Conservation (phyloP, 495 filamentous ascomycete species). For the Penicillium malachiteum region DNA sequence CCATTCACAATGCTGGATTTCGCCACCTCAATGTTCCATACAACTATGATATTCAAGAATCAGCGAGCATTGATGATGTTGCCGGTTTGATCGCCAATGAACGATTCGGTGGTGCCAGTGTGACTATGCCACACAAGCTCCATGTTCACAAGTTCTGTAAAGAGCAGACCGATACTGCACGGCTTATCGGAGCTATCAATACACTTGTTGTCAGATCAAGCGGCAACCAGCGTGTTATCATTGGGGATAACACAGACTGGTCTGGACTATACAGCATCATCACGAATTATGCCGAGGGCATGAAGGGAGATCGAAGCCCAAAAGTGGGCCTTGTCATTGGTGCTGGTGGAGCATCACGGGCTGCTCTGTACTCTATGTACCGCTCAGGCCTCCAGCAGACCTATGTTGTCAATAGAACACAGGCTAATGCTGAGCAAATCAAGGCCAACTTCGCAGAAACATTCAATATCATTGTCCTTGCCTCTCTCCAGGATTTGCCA, state of each 20-base stretch:
- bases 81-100: slow-evolving; percentile 48
- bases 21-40: slow-evolving; percentile 61
- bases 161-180: slow-evolving; percentile 31
- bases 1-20: slow-evolving; percentile 71
- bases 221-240: slow-evolving; percentile 26
- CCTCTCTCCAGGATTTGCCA: slow-evolving; percentile 2
- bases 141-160: slow-evolving; percentile 38
- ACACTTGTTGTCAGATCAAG: slow-evolving; percentile 32
- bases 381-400: slow-evolving; percentile 62
- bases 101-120: slow-evolving; percentile 40
- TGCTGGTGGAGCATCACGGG: slow-evolving; percentile 43
- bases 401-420: slow-evolving; percentile 62
- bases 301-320: slow-evolving; percentile 1
- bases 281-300: slow-evolving; percentile 7
- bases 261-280: slow-evolving; percentile 36
- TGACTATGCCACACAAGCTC: slow-evolving; percentile 53
- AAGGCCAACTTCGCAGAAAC: slow-evolving; percentile 53
- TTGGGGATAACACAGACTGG: slow-evolving; percentile 51
- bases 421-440: slow-evolving; percentile 51
- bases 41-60: slow-evolving; percentile 57
- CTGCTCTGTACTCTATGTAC: slow-evolving; percentile 39
- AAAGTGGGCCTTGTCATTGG: slow-evolving; percentile 40
- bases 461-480: slow-evolving; percentile 11
- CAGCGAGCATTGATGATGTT: slow-evolving; percentile 24
- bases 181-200: slow-evolving; percentile 43